phyloP scores from a whole-genome alignment of 345 rosid genomes.

The Carallia pectinifolia region DNA sequence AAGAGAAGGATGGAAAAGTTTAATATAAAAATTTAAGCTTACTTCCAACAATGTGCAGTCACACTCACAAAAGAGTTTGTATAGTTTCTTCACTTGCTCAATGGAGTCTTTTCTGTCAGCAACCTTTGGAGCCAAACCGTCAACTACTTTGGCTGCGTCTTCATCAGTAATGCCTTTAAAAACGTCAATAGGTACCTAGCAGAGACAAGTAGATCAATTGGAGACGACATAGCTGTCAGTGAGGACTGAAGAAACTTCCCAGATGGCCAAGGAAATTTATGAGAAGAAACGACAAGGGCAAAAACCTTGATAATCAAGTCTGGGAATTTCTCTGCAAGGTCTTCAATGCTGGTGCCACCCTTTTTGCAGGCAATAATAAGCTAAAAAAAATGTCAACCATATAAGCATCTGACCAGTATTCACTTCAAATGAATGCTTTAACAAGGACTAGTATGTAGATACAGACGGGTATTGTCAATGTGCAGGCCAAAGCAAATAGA shows the following conservation, averaged over 20 bases:
- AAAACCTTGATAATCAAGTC: slow-evolving; percentile 91
- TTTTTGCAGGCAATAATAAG: slow-evolving; percentile 90
- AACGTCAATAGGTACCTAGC: slow-evolving; percentile 89
- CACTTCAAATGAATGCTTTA: background rate
- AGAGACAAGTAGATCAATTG: slow-evolving; percentile 20
- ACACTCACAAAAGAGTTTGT: slow-evolving; percentile 67
- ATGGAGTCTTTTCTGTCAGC: slow-evolving; percentile 84
- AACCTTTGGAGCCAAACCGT: slow-evolving; percentile 82
- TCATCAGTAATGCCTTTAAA: slow-evolving; percentile 94
- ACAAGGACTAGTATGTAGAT: slow-evolving; percentile 1
- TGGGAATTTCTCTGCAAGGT: slow-evolving; percentile 96
- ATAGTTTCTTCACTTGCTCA: slow-evolving; percentile 96
- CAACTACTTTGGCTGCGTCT: slow-evolving; percentile 97
- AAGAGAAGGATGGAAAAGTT: background rate
- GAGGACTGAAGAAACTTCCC: slow-evolving; percentile 11
- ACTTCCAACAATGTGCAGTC: slow-evolving; percentile 99
- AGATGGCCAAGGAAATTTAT: slow-evolving; percentile 11
- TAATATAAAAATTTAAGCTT: slow-evolving; percentile 24
- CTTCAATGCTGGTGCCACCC: slow-evolving; percentile 99
- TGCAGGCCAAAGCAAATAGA: background rate
- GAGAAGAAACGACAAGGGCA: slow-evolving; percentile 1
- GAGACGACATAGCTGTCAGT: slow-evolving; percentile 3
- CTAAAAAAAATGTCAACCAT: slow-evolving; percentile 41
- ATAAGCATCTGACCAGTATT: background rate
- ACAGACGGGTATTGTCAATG: background rate